A percentile compares a stretch with the other conserved stretches of the same genome.
Evolutionary conservation across 2,329 filamentous ascomycete genomes (phyloP).

Genomic region (Hypoxylon sp.): DNA sequence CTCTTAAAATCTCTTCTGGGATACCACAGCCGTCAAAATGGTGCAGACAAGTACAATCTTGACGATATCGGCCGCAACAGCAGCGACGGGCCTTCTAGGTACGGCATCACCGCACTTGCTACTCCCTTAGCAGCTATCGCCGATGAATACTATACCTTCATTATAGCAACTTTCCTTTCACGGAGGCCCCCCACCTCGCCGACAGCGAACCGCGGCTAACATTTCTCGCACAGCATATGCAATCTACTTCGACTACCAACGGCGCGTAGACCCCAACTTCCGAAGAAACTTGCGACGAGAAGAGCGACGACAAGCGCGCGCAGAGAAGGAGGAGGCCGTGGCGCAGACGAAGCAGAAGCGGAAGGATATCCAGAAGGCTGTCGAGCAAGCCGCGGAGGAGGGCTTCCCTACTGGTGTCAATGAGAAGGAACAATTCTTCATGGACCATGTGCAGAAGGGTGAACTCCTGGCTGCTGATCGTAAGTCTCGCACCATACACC

Average conservation of each 20-base stretch:
- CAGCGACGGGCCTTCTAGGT: constrained; percentile 73
- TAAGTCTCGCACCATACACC: constrained; percentile 61
- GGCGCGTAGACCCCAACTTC: constrained; percentile 75
- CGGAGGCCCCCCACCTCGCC: constrained; percentile 15
- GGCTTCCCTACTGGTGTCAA: constrained; percentile 92
- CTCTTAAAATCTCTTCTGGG: constrained; percentile 1
- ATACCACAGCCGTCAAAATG: constrained; percentile 52
- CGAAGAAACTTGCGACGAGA: constrained; percentile 79
- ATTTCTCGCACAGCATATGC: constrained; percentile 67
- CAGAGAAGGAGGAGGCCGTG: constrained; percentile 80
- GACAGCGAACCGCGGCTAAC: constrained; percentile 31
- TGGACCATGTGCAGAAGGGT: constrained; percentile 92
- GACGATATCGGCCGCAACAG: constrained; percentile 73
- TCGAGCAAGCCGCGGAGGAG: constrained; percentile 88
- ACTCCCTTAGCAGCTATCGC: neutral
- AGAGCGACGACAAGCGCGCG: constrained; percentile 79
- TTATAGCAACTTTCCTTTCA: neutral
- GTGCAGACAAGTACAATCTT: constrained; percentile 69
- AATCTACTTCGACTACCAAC: constrained; percentile 77
- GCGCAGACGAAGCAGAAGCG: constrained; percentile 76
- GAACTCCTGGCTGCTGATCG: constrained; percentile 87
- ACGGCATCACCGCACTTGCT: constrained; percentile 51
- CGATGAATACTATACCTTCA: neutral
- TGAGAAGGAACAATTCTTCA: constrained; percentile 96
- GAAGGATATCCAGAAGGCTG: constrained; percentile 79